These are phyloP conservation scores for Pseudisothecium myosuroides DNA, from an alignment of 225 moss, liverwort and hornwort species.

Conservation along the genomic window DNA sequence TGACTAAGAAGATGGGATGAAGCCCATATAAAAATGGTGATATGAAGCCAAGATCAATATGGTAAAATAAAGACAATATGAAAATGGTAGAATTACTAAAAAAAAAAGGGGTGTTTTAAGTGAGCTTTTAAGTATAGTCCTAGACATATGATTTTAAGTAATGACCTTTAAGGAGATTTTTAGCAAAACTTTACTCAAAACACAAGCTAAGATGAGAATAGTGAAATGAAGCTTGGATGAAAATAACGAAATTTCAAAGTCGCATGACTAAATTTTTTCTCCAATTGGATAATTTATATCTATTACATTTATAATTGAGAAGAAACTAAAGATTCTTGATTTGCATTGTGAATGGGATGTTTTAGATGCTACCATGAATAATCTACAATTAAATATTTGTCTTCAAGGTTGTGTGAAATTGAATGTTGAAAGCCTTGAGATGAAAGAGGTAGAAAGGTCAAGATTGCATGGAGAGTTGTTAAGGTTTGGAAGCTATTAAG, in stretches of 20 bases:
- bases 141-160: too few species aligned
- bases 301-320: background rate
- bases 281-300: background rate
- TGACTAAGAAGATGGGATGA: background rate
- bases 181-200: too few species aligned
- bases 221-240: background rate
- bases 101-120: too few species aligned
- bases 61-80: background rate
- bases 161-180: too few species aligned
- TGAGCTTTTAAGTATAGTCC: too few species aligned
- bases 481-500: background rate
- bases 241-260: background rate
- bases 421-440: background rate
- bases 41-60: background rate
- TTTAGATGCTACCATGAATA: background rate
- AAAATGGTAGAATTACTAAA: background rate
- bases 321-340: accelerated
- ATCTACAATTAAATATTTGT: background rate
- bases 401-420: background rate
- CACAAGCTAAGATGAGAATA: too few species aligned
- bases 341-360: background rate
- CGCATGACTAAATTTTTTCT: background rate
- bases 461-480: background rate
- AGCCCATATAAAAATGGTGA: background rate
- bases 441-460: background rate